Conservation (phyloP, 106 monocot species). For the Acanthochlamys bracteata region DNA sequence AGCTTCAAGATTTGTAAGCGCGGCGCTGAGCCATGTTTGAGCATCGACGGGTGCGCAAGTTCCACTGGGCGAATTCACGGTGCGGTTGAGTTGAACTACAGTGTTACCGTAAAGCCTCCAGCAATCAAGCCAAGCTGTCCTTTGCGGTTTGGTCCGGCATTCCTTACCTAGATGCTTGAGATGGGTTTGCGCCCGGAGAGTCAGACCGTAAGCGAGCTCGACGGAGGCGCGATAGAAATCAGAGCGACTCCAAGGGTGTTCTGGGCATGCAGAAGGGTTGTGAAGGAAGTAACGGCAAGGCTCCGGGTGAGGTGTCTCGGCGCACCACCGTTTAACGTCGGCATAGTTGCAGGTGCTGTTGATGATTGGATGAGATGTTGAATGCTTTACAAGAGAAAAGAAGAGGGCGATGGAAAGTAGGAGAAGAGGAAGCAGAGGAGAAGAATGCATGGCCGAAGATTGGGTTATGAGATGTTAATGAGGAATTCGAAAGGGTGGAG, state of each 20-base stretch:
- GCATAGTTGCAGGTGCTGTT: neutral
- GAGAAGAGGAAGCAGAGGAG: slow-evolving; percentile 24
- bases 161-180: slow-evolving; percentile 5
- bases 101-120: slow-evolving; percentile 54
- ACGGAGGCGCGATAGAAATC: slow-evolving; percentile 26
- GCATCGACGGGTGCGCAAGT: slow-evolving; percentile 25
- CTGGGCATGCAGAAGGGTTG: neutral
- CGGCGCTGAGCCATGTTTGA: slow-evolving; percentile 77
- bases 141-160: neutral
- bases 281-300: slow-evolving; percentile 29
- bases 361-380: neutral
- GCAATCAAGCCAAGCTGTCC: slow-evolving; percentile 34
- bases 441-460: slow-evolving; percentile 13
- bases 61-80: slow-evolving; percentile 8
- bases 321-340: slow-evolving; percentile 20
- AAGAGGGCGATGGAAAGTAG: slow-evolving; percentile 11
- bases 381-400: neutral
- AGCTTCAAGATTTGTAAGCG: slow-evolving; percentile 58
- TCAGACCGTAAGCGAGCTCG: slow-evolving; percentile 4
- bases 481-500: neutral
- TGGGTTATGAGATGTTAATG: neutral
- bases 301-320: slow-evolving; percentile 15
- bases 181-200: slow-evolving; percentile 12
- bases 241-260: neutral
- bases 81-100: slow-evolving; percentile 68